A percentile compares a stretch with the other conserved stretches of the same genome.
phyloP scores from a whole-genome alignment of 1,139 yeast species.

The Kurtzmaniella quercitrusa region DNA sequence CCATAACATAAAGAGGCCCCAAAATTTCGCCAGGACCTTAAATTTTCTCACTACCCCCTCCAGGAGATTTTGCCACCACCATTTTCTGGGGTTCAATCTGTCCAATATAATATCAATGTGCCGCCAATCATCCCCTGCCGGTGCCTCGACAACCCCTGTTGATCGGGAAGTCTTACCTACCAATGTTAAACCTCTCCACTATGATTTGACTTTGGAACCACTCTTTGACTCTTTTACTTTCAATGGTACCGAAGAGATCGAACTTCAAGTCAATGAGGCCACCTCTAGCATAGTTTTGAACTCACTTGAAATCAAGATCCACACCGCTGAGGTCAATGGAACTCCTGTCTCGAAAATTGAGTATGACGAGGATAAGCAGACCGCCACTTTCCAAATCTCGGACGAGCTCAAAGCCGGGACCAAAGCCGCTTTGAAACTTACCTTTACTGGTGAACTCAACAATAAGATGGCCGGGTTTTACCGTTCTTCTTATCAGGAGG shows the following conservation, averaged over 20 bases:
- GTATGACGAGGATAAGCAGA: slow-evolving; percentile 55
- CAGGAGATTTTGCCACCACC: not conserved
- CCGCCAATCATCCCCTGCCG: slow-evolving; percentile 1
- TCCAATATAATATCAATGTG: slow-evolving; percentile 1
- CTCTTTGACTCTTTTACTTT: slow-evolving; percentile 67
- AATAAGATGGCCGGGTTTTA: slow-evolving; percentile 89
- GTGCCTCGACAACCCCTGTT: slow-evolving; percentile 9
- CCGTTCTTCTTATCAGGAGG: slow-evolving; percentile 61
- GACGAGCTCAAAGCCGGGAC: slow-evolving; percentile 45
- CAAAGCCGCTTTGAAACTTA: slow-evolving; percentile 43
- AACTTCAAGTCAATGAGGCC: slow-evolving; percentile 56
- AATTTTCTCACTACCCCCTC: not conserved
- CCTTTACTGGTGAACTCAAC: slow-evolving; percentile 68
- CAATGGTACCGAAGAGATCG: slow-evolving; percentile 62
- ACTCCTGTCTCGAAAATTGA: slow-evolving; percentile 23
- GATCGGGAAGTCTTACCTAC: slow-evolving; percentile 69
- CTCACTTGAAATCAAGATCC: slow-evolving; percentile 60
- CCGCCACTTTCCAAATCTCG: slow-evolving; percentile 57
- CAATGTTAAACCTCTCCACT: slow-evolving; percentile 69
- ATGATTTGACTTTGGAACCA: slow-evolving; percentile 71
- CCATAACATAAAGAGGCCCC: not conserved
- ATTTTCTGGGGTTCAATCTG: not conserved
- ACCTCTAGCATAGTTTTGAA: slow-evolving; percentile 55
- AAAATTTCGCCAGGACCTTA: not conserved
- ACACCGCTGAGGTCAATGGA: slow-evolving; percentile 45